Evolutionary conservation across 768 basidiomycete genomes (phyloP), one percentile per base, ranked within the genome.

Genomic region (Lyophyllum decastes): DNA sequence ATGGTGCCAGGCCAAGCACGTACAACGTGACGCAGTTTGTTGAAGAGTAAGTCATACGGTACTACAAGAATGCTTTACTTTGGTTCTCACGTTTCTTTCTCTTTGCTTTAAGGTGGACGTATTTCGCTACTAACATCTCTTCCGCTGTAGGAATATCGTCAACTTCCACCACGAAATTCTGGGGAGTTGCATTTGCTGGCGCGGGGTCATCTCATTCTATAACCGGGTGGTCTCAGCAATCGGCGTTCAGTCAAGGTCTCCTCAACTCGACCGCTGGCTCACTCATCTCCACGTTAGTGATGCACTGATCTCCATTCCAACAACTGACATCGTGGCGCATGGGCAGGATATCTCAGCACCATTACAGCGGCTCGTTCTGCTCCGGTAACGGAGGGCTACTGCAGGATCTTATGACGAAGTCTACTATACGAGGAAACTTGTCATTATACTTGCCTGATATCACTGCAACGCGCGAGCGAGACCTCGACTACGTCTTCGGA

Each of bases 401-500:
- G 11, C 80, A 84, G 62, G 83, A 86, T 59, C 72, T 90, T 51
- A 88, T 89, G 87, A 82, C 79, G 27, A 89, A 90, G 63, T 64
- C 74, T 5, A 77, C 77, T 46, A 76, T 83, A 26, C 75, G 87
- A 61, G 71, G 82, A 40, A 90, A 90, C 64, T 68, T 90, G 30
- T 73, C 80, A 2, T 40, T 62, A 14, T 88, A 80, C 58, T 64
- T 65, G 24, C 74, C 83, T 2, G 88, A 89, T 66, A 82, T 89
- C 49, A 64, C 70, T 7, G 84, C 81, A 6, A 78, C 81, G 1
- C 68, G 73, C 21, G 73, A 66, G 16, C 66, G 72, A 4, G 79
- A 80, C 3, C 70, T 89, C 17, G 69, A 77, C 22, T 90, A 86
- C 63, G 76, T 89, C 19, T 70, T 89, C 0, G 89, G 88, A 19